Evolutionary conservation across 345 rosid species (phyloP).

Genomic region (Corymbia maculata): DNA sequence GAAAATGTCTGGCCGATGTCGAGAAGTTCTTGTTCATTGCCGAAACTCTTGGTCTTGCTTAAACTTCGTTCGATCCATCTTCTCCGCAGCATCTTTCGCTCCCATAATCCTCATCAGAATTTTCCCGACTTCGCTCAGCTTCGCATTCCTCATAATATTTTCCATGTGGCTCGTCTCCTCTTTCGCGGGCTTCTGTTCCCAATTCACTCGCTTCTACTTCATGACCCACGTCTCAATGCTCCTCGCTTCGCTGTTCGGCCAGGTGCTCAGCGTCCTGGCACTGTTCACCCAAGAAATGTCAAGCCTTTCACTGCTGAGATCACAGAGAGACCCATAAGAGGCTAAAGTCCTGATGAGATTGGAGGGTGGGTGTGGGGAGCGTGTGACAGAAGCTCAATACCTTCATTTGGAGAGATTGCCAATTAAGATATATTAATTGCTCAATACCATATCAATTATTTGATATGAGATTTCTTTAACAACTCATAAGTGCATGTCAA

Average conservation of each 20-base stretch:
- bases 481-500: too few species aligned
- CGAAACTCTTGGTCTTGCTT: constrained; percentile 33
- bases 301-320: constrained; percentile 30
- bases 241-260: constrained; percentile 33
- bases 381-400: too few species aligned
- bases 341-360: constrained; percentile 49
- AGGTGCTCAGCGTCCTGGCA: constrained; percentile 20
- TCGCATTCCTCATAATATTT: constrained; percentile 32
- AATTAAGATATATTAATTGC: too few species aligned
- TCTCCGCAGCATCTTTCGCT: too few species aligned
- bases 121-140: constrained; percentile 46
- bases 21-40: constrained; percentile 45
- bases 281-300: constrained; percentile 33
- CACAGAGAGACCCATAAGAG: constrained; percentile 35
- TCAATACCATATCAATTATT: too few species aligned
- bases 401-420: too few species aligned
- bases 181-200: constrained; percentile 36
- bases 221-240: constrained; percentile 37
- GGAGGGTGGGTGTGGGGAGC: constrained; percentile 22
- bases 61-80: constrained; percentile 21
- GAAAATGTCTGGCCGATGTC: constrained; percentile 25
- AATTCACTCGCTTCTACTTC: constrained; percentile 28
- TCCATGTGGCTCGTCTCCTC: constrained; percentile 35
- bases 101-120: constrained; percentile 32
- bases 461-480: too few species aligned